These are phyloP conservation scores for Gaeumannomyces sp. DNA, from an alignment of 2,329 filamentous ascomycete genomes.

Conservation along the genomic window DNA sequence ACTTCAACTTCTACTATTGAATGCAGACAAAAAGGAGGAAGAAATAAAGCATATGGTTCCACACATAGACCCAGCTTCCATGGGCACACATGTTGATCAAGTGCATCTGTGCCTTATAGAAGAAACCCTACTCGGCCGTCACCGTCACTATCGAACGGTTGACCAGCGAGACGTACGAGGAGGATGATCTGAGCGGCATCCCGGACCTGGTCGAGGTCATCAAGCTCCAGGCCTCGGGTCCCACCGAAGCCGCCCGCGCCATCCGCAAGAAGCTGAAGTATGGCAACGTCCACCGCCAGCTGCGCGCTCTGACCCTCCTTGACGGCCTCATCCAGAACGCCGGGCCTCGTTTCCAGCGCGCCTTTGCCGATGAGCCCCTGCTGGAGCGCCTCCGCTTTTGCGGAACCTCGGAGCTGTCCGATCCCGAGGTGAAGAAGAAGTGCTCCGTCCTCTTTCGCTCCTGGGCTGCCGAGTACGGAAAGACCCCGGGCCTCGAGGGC, in stretches of 20 bases:
- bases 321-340: conserved; percentile 95
- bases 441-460: conserved; percentile 79
- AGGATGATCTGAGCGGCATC: conserved; percentile 86
- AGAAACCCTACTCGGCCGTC: conserved; percentile 89
- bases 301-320: conserved; percentile 80
- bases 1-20: background rate
- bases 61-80: background rate
- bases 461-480: conserved; percentile 80
- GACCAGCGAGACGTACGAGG: conserved; percentile 82
- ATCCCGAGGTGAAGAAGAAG: conserved; percentile 80
- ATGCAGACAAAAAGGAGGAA: background rate
- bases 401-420: conserved; percentile 76
- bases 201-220: conserved; percentile 93
- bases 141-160: conserved; percentile 88
- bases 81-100: background rate
- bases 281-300: conserved; percentile 85
- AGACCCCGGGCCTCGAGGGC: conserved; percentile 69
- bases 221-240: conserved; percentile 78
- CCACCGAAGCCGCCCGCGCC: conserved; percentile 82
- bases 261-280: conserved; percentile 99
- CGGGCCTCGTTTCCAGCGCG: conserved; percentile 76
- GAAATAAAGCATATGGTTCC: background rate
- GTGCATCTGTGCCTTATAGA: conserved; percentile 32
- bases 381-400: conserved; percentile 86
- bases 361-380: conserved; percentile 84